Evolutionary conservation across 352 stramenopile genomes (phyloP).

Genomic region (Phytophthora aleatoria): DNA sequence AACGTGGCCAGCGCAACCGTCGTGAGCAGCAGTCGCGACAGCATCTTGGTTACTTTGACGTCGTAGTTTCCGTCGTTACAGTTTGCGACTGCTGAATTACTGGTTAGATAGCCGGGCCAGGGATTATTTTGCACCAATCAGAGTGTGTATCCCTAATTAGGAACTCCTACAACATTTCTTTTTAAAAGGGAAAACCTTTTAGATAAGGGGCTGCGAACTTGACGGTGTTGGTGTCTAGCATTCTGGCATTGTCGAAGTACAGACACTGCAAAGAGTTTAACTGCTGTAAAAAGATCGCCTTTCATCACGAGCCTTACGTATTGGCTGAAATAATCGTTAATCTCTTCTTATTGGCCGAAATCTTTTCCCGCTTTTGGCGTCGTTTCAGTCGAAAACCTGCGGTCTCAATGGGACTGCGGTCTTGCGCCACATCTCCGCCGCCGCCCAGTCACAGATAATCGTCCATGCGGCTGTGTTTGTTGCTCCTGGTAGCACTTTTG

Average conservation of each 20-base stretch:
- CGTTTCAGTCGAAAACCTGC: conserved; percentile 37
- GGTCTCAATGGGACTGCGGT: conserved; percentile 25
- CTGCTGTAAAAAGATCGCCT: too few relatives aligned
- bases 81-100: conserved; percentile 4
- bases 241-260: too few relatives aligned
- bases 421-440: not conserved
- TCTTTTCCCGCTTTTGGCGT: conserved; percentile 2
- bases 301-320: not conserved
- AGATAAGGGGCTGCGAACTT: too few relatives aligned
- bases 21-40: conserved; percentile 10
- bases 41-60: conserved; percentile 14
- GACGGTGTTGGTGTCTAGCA: too few relatives aligned
- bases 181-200: not conserved
- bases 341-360: conserved; percentile 16
- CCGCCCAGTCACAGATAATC: conserved; percentile 11
- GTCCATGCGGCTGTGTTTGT: conserved; percentile 20
- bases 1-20: conserved; percentile 7
- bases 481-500: conserved; percentile 7
- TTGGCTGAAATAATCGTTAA: conserved; percentile 4
- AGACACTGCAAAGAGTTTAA: conserved; percentile 1
- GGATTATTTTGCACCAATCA: not conserved
- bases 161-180: not conserved
- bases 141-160: not conserved
- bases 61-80: conserved; percentile 8
- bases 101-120: not conserved